Conservation (phyloP, 2,329 filamentous ascomycete species). For the Metarhizium humberi region DNA sequence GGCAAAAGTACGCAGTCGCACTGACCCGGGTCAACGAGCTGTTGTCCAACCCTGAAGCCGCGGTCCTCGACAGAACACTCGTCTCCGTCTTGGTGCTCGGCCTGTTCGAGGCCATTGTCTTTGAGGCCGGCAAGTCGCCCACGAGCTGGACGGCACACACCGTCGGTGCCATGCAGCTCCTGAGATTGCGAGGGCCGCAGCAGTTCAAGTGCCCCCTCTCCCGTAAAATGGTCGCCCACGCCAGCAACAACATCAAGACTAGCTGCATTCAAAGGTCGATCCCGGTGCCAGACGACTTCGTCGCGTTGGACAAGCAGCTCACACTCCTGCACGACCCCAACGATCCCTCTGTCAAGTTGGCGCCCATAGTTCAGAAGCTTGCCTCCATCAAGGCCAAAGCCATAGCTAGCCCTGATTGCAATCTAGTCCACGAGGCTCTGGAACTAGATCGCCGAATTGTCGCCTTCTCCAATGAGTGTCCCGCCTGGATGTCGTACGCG, state of each 20-base stretch:
- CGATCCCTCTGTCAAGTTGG: constrained; percentile 9
- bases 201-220: constrained; percentile 13
- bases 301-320: constrained; percentile 9
- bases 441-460: constrained; percentile 10
- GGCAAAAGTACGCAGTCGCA: constrained; percentile 12
- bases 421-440: constrained; percentile 11
- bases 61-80: constrained; percentile 15
- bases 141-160: constrained; percentile 18
- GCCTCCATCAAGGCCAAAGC: constrained; percentile 10
- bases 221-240: constrained; percentile 14
- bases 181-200: constrained; percentile 13
- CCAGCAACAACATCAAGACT: constrained; percentile 17
- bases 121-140: constrained; percentile 12
- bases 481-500: constrained; percentile 3
- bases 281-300: constrained; percentile 12
- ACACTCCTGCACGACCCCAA: constrained; percentile 6
- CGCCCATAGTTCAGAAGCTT: constrained; percentile 10
- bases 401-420: not conserved
- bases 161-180: constrained; percentile 15
- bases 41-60: constrained; percentile 10
- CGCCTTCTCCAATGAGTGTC: not conserved
- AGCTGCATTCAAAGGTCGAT: constrained; percentile 15
- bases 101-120: constrained; percentile 18
- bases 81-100: constrained; percentile 18
- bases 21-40: constrained; percentile 10